Conservation (phyloP, 2,329 filamentous ascomycete species). For the Elsinoe necatrix region DNA sequence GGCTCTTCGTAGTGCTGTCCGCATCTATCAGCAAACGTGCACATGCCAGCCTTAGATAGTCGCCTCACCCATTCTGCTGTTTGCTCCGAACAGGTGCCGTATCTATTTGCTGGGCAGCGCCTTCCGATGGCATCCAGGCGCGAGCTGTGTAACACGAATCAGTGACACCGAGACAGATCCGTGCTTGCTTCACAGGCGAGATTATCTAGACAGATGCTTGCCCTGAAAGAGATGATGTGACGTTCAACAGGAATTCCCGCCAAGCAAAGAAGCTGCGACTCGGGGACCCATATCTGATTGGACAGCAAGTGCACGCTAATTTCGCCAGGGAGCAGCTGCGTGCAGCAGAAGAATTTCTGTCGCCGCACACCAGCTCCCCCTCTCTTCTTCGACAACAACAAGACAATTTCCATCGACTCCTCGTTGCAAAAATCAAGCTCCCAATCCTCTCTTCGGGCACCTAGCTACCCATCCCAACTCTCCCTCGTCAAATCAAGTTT, state of each 20-base stretch:
- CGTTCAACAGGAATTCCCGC: not conserved
- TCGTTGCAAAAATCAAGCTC: slow-evolving; percentile 18
- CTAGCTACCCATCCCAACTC: slow-evolving; percentile 45
- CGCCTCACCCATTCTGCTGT: slow-evolving; percentile 9
- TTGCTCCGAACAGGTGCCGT: slow-evolving; percentile 2
- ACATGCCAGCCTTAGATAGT: not conserved
- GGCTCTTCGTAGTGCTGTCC: not conserved
- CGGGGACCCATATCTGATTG: slow-evolving; percentile 11
- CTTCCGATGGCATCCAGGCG: slow-evolving; percentile 4
- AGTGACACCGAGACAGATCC: not conserved
- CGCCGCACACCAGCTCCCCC: slow-evolving; percentile 18
- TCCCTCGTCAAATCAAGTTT: slow-evolving; percentile 44
- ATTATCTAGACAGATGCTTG: not conserved
- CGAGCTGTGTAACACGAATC: not conserved
- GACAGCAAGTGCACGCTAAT: not conserved
- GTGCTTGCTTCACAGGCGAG: slow-evolving; percentile 1
- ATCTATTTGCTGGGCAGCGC: not conserved
- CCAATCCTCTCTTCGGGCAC: slow-evolving; percentile 29
- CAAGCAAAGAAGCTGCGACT: slow-evolving; percentile 6
- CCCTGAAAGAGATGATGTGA: slow-evolving; percentile 9
- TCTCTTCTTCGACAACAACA: slow-evolving; percentile 23
- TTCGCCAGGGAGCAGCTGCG: slow-evolving; percentile 14
- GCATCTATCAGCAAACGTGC: not conserved
- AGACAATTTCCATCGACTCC: slow-evolving; percentile 18
- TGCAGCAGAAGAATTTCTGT: slow-evolving; percentile 14